These are phyloP conservation scores for Colletotrichum sp. DNA, from an alignment of 2,329 filamentous ascomycete genomes.

Conservation along the genomic window DNA sequence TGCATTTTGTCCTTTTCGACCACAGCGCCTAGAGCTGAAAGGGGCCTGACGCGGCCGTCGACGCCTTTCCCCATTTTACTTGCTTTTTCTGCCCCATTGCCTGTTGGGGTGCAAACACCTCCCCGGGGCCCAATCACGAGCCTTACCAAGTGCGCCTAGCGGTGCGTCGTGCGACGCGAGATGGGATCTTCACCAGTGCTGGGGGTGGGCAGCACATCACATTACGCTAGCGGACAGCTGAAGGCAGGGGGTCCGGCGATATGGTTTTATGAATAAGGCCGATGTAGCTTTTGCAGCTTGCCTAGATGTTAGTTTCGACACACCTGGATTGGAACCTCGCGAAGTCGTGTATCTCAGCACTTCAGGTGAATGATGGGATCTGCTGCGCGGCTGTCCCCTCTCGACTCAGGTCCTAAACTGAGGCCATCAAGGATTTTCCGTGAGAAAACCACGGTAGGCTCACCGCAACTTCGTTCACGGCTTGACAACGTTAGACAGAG, in stretches of 20 bases:
- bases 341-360: background rate
- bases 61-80: background rate
- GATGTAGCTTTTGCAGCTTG: background rate
- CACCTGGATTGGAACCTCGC: background rate
- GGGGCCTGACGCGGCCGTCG: background rate
- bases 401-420: too few species aligned
- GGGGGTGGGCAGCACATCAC: background rate
- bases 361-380: background rate
- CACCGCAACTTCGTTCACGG: background rate
- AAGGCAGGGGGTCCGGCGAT: background rate
- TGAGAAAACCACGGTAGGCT: background rate
- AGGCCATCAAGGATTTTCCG: too few species aligned
- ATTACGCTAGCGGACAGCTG: background rate
- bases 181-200: background rate
- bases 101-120: background rate
- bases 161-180: background rate
- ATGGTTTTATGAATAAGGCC: accelerated
- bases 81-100: background rate
- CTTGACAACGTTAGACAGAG: background rate
- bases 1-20: background rate
- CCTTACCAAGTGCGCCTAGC: background rate
- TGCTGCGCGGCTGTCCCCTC: background rate
- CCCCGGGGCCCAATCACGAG: background rate
- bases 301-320: background rate
- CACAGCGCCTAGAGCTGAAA: background rate